phyloP scores from a whole-genome alignment of 177 flowering plant species.

The Vitis hybrid region DNA sequence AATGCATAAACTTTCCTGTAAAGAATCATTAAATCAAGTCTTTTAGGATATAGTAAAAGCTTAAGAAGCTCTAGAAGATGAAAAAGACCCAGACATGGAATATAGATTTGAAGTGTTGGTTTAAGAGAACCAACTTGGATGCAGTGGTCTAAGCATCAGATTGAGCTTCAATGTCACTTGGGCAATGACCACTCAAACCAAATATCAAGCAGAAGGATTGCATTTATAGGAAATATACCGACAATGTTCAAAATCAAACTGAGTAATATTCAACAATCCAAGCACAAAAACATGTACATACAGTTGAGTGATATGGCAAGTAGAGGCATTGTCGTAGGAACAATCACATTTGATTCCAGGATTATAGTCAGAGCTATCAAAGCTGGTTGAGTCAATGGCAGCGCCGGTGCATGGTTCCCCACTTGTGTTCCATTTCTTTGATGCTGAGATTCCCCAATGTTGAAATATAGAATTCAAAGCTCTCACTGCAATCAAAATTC shows the following conservation, averaged over 20 bases:
- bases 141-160: no score
- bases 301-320: constrained; percentile 35
- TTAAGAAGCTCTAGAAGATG: no score
- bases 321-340: constrained; percentile 15
- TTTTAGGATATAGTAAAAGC: no score
- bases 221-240: neutral
- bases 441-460: constrained; percentile 27
- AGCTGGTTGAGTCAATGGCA: constrained; percentile 7
- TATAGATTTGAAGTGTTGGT: no score
- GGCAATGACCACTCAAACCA: no score
- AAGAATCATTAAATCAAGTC: neutral
- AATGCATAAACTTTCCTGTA: constrained; percentile 58
- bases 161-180: no score
- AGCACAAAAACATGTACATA: constrained; percentile 8
- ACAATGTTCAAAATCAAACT: neutral
- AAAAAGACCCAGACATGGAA: no score
- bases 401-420: constrained; percentile 41
- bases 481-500: constrained; percentile 23
- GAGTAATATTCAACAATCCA: no score
- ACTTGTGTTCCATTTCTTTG: constrained; percentile 26
- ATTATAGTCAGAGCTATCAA: constrained; percentile 1
- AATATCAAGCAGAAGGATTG: no score
- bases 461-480: constrained; percentile 31
- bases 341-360: constrained; percentile 42
- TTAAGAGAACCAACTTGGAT: no score